Evolutionary conservation across 352 stramenopile species (phyloP), one percentile per base, ranked within the genome.

Genomic region (Halophytophthora polymorphica): DNA sequence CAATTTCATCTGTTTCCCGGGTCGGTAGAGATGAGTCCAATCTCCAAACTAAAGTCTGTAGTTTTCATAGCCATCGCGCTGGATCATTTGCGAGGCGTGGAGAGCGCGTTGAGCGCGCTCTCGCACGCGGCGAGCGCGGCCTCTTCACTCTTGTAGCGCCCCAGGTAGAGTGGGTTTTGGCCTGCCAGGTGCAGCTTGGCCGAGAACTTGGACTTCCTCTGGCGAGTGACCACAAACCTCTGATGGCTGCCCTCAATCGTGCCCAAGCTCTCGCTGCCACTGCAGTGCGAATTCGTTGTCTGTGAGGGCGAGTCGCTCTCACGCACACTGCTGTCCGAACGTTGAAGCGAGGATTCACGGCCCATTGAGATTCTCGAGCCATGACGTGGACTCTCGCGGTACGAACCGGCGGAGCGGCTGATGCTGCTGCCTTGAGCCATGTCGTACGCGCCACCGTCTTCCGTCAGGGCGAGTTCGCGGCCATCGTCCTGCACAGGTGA

Each of bases 141-240:
- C 5, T 69, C 73, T 66, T 88, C 72, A 29, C 60, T 87, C 48
- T 75, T 77, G 61, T 83, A 90, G 25, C 79, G 64, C 2, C 79
- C 79, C 5, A 90, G 45, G 34, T 90, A 88, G 10, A 90, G 63
- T 25, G 74, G 77, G 11, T 88, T 90, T 37, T 86, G 77, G 0
- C 75, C 77, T 7, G 64, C 57, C 18, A 88, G 45, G 45, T 85
- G 66, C 23, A 90, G 56, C 29, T 80, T 79, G 37, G 79, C 79
- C 2, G 69, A 67, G 52, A 74, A 88, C 33, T 71, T 83, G 40
- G 63, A 71, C 15, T 86, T 83, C 59, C 62, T 78, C 52, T 90
- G 74, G 15, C 58, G 61, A 8, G 76, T 85, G 37, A 86, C 50
- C 18, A 81, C 56, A 40, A 82, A 86, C 12, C 70, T 42, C 36